phyloP scores from a whole-genome alignment of 2,329 filamentous ascomycete species.

The Verticillium tricorpus region DNA sequence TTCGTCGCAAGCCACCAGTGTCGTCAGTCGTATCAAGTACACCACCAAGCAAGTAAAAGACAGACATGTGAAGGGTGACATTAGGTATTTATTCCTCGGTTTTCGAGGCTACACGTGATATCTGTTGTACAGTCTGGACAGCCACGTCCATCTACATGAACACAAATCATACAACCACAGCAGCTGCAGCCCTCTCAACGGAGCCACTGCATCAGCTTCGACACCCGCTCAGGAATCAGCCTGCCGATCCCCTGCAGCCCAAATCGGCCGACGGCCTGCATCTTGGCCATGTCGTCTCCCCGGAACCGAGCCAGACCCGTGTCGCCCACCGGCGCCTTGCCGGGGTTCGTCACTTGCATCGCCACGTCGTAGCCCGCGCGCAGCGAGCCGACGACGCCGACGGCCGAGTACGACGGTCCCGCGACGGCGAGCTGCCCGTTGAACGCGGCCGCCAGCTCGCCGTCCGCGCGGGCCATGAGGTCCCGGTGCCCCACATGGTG shows the following conservation, averaged over 20 bases:
- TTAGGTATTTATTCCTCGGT: background rate
- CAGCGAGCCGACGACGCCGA: slow-evolving; percentile 48
- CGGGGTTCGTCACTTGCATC: slow-evolving; percentile 24
- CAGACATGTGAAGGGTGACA: too few species aligned
- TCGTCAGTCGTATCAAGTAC: too few species aligned
- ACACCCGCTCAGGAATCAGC: background rate
- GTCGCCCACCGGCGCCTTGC: slow-evolving; percentile 19
- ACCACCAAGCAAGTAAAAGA: too few species aligned
- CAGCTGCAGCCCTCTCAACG: background rate
- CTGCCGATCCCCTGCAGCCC: background rate
- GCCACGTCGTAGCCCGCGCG: slow-evolving; percentile 45
- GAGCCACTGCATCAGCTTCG: background rate
- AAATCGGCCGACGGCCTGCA: background rate
- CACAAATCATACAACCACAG: background rate
- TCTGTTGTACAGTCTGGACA: background rate
- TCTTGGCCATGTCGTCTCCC: background rate
- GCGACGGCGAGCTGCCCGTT: slow-evolving; percentile 60
- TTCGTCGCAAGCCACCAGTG: too few species aligned
- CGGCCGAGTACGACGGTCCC: slow-evolving; percentile 47
- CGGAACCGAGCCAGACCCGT: slow-evolving; percentile 28
- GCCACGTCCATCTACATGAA: background rate
- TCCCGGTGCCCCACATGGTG: slow-evolving; percentile 74
- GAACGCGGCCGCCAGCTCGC: slow-evolving; percentile 51
- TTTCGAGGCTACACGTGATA: background rate
- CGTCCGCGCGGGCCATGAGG: slow-evolving; percentile 54